Evolutionary conservation across 371 early-diverging fungal species (phyloP).

Genomic region (Circinella umbellata): DNA sequence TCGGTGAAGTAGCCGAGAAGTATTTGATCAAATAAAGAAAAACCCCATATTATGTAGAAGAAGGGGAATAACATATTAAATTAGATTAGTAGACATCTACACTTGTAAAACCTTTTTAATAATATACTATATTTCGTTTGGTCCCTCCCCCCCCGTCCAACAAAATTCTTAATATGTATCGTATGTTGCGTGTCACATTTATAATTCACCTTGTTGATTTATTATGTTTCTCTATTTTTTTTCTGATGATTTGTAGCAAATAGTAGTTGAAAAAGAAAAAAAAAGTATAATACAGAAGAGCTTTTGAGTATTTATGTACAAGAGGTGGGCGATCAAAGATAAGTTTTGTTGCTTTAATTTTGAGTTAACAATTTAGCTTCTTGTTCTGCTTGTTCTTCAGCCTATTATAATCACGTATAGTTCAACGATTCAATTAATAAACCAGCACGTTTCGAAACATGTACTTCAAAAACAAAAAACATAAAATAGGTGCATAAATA

Average conservation of each 20-base stretch:
- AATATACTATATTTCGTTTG: too few species aligned
- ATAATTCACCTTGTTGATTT: too few species aligned
- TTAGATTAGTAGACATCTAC: not conserved
- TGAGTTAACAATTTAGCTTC: slow-evolving; percentile 1
- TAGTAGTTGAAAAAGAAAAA: too few species aligned
- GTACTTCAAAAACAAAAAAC: not conserved
- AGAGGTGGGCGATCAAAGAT: not conserved
- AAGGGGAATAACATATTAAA: not conserved
- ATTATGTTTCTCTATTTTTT: too few species aligned
- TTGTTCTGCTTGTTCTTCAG: slow-evolving; percentile 11
- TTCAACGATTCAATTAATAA: not conserved
- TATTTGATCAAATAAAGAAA: slow-evolving; percentile 29
- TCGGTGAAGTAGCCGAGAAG: slow-evolving; percentile 53
- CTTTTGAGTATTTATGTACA: not conserved
- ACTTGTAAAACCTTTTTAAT: not conserved
- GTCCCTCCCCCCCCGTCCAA: too few species aligned
- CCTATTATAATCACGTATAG: slow-evolving; percentile 5
- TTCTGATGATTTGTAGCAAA: too few species aligned
- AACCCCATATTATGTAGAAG: not conserved
- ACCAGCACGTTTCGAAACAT: too few species aligned
- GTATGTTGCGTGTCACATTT: too few species aligned
- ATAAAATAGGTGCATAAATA: not conserved
- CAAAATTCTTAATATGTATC: too few species aligned
- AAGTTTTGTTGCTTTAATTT: not conserved
- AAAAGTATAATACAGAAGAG: too few species aligned